A percentile compares a stretch with the other conserved stretches of the same genome.
Conservation (phyloP, 768 basidiomycete genomes). For the Chalciporus chontae region DNA sequence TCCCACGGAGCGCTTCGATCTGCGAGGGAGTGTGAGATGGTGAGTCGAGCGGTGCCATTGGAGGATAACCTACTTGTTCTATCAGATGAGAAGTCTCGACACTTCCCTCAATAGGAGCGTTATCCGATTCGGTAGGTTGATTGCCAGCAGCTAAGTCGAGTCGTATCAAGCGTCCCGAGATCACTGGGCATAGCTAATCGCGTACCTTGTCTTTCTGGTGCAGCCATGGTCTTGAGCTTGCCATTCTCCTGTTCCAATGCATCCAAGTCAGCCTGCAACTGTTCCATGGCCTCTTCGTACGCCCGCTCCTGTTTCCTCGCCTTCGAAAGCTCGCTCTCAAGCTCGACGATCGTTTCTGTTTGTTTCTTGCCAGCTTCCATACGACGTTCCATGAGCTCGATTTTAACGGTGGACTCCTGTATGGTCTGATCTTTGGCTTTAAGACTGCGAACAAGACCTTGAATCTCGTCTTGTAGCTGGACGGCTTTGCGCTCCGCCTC, state of each 20-base stretch:
- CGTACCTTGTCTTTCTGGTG: conserved; percentile 70
- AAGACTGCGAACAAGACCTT: conserved; percentile 78
- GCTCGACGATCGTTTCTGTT: conserved; percentile 74
- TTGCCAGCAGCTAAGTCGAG: conserved; percentile 40
- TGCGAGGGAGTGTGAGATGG: conserved; percentile 29
- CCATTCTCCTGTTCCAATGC: conserved; percentile 82
- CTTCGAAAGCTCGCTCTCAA: conserved; percentile 78
- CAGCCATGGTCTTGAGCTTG: conserved; percentile 68
- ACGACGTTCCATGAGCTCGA: conserved; percentile 91
- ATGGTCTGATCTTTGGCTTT: conserved; percentile 86
- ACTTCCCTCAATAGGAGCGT: conserved; percentile 68
- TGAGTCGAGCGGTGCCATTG: not conserved
- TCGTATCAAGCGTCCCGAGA: not conserved
- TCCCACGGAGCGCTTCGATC: conserved; percentile 89
- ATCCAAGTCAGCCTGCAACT: conserved; percentile 86
- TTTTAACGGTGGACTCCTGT: conserved; percentile 88
- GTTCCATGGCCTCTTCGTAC: conserved; percentile 92
- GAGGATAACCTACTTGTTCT: conserved; percentile 62
- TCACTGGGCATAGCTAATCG: not conserved
- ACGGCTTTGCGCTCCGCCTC: conserved; percentile 89
- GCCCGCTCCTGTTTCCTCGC: conserved; percentile 84
- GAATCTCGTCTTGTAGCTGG: conserved; percentile 86
- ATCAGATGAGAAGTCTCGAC: conserved; percentile 84
- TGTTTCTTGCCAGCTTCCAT: conserved; percentile 91
- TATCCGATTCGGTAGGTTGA: conserved; percentile 56